Conservation (phyloP, 1,284 basidiomycete genomes). For the Cryptococcus sp. region DNA sequence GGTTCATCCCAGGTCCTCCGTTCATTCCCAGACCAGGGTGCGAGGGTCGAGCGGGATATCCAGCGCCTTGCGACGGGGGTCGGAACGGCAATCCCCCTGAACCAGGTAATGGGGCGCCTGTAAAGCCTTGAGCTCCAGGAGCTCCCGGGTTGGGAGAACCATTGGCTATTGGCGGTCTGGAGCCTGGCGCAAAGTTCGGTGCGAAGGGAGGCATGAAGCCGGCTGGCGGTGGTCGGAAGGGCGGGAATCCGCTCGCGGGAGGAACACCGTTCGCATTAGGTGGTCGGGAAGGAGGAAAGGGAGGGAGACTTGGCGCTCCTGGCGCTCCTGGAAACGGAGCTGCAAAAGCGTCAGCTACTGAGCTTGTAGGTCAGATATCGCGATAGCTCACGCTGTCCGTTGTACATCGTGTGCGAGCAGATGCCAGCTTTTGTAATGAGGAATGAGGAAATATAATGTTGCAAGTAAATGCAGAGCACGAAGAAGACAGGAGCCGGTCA, state of each 20-base stretch:
- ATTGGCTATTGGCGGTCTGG: constrained; percentile 20
- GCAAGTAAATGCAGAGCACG: too few relatives aligned
- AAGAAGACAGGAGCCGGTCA: too few relatives aligned
- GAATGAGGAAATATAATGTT: too few relatives aligned
- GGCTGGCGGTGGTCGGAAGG: constrained; percentile 22
- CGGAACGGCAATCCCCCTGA: background rate
- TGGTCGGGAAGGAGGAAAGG: constrained; percentile 25
- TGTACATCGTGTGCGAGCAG: constrained; percentile 17
- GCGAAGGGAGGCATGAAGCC: constrained; percentile 35
- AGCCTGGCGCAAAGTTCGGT: constrained; percentile 35
- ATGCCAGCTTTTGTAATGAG: too few relatives aligned
- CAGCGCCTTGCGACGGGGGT: constrained; percentile 1
- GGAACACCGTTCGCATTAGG: constrained; percentile 14
- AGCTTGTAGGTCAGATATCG: background rate
- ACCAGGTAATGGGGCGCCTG: background rate
- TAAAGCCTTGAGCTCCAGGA: background rate
- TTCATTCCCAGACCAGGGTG: constrained; percentile 36
- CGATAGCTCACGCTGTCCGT: constrained; percentile 22
- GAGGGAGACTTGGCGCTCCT: constrained; percentile 20
- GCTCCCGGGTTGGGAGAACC: constrained; percentile 1
- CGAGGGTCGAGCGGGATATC: constrained; percentile 20
- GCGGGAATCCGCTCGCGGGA: constrained; percentile 20
- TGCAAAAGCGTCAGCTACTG: background rate
- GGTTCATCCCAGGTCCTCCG: constrained; percentile 23
- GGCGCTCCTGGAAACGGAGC: constrained; percentile 25